Base-by-base conservation (phyloP, 2,329 filamentous ascomycete genomes). In the Huntiella abstrusa region DNA sequence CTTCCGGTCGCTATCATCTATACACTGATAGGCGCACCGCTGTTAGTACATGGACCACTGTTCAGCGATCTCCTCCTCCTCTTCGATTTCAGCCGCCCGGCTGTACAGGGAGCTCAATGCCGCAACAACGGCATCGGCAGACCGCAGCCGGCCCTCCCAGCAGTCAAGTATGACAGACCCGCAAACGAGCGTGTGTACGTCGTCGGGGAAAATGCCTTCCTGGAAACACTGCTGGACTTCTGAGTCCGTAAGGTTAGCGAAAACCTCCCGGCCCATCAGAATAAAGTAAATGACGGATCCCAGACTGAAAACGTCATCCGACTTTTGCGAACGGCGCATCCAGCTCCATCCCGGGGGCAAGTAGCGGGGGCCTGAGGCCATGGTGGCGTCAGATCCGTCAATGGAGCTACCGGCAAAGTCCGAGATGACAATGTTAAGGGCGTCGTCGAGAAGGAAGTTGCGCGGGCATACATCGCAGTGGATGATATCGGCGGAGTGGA, bases 381-480 rank as follows among this genome's bases (percentile, higher is more conserved):
- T 51, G 17, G 53, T 46, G 34, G 55, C 47, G 46, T 51, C 45
- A 11, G 53, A 49, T 22, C 48, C 48, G 33, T 49, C 48, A 7
- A 49, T 46, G 17, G 60, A 56, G 4, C 58, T 59, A 38, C 60
- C 59, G 39, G 55, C 53, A 49, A 63, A 62, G 44, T 62, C 60
- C 16, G 57, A 57, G 45, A 65, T 60, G 45, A 56, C 55, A 47
- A 64, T 54, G 49, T 59, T 50, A 15, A 64, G 54, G 43, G 53
- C 40, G 16, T 53, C 51, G 50, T 63, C 59, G 13, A 65, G 50
- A 0, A 64, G 53, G 45, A 64, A 59, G 50, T 65, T 63, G 42
- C 56, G 58, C 3, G 61, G 60, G 51, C 59, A 57, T 28, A 64
- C 53, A 51, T 65, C 60, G 52, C 57, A 61, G 50, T 65, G 62